Conservation (phyloP, 805 yeast genomes). For the Monosporozyma solicola region DNA sequence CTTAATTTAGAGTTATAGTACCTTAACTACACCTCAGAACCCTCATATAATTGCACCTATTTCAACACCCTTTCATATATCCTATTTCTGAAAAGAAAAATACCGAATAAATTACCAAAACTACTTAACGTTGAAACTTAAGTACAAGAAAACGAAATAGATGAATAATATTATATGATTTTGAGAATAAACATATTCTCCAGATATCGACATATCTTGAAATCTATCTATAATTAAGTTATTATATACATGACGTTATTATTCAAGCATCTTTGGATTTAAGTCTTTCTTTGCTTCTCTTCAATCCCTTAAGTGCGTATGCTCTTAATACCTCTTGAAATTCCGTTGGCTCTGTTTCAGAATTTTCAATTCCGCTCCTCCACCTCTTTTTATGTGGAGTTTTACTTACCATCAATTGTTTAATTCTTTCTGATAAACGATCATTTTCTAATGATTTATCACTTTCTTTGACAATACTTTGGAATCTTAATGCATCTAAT, state of each 20-base stretch:
- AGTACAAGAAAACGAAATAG: no score
- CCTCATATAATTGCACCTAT: no score
- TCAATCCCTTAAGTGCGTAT: slow-evolving; percentile 16
- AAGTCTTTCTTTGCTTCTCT: slow-evolving; percentile 1
- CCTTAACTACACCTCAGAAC: no score
- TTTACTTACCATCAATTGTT: slow-evolving; percentile 4
- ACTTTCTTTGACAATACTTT: slow-evolving; percentile 9
- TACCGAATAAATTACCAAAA: no score
- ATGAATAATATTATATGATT: no score
- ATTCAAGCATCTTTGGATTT: background rate
- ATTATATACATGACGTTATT: background rate
- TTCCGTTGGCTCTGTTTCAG: slow-evolving; percentile 3
- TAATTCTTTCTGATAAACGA: slow-evolving; percentile 8
- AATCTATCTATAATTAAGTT: background rate
- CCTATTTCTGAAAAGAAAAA: no score
- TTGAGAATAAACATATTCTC: no score
- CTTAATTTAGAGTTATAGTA: no score
- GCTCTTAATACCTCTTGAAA: slow-evolving; percentile 20
- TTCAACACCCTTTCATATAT: no score
- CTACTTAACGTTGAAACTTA: no score
- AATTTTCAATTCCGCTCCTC: background rate
- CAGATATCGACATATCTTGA: no score
- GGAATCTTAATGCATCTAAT: slow-evolving; percentile 19
- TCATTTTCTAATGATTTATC: slow-evolving; percentile 4
- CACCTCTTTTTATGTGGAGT: background rate